phyloP scores from a whole-genome alignment of 495 filamentous ascomycete species.

The Tuber magnatum region DNA sequence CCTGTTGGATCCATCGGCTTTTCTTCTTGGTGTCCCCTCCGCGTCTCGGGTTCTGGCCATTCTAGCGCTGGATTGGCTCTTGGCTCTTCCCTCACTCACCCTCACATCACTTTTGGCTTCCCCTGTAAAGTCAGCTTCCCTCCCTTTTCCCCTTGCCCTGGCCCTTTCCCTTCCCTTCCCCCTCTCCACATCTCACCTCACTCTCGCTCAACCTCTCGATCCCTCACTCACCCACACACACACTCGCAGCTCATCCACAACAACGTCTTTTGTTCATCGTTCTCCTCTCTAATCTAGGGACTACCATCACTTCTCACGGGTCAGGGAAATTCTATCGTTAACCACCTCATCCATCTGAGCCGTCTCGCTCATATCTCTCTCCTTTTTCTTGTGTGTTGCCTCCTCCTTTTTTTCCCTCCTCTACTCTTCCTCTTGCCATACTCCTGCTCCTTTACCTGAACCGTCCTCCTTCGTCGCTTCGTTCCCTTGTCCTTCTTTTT shows the following conservation, averaged over 20 bases:
- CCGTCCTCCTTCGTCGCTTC: constrained; percentile 32
- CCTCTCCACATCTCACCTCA: constrained; percentile 8
- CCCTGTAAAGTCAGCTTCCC: constrained; percentile 5
- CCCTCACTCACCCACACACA: constrained; percentile 29
- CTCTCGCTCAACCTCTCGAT: not conserved
- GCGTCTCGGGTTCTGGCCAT: not conserved
- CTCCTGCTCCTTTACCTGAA: constrained; percentile 35
- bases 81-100: not conserved
- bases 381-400: constrained; percentile 43
- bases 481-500: constrained; percentile 42
- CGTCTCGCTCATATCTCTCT: constrained; percentile 37
- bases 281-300: constrained; percentile 6
- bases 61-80: not conserved
- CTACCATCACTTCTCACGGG: constrained; percentile 6
- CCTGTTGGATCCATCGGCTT: not conserved
- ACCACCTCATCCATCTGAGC: constrained; percentile 38
- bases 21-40: not conserved
- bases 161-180: constrained; percentile 9
- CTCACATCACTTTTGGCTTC: not conserved
- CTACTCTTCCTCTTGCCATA: constrained; percentile 33
- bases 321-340: constrained; percentile 32
- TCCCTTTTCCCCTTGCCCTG: constrained; percentile 20
- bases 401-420: constrained; percentile 43
- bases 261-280: constrained; percentile 38
- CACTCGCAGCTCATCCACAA: constrained; percentile 27